Evolutionary conservation across 106 monocot genomes (phyloP), one percentile per base, ranked within the genome.

Genomic region (Platanthera guangdongensis): DNA sequence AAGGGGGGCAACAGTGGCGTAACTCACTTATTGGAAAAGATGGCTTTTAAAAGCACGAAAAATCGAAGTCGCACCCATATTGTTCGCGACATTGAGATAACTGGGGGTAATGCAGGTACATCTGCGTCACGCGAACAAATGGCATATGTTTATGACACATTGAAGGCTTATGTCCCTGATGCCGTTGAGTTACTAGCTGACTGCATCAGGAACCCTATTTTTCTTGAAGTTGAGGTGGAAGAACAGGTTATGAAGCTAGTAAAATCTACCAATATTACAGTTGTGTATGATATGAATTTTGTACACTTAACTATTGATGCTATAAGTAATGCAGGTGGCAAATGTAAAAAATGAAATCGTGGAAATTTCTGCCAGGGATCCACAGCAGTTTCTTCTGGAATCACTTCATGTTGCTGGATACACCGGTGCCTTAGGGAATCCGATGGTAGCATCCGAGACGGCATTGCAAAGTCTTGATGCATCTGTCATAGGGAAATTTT

Each of bases 1-100:
- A 82, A 73, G 0, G 51, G 51, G 45, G 79, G 86, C 68, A 85
- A 74, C 57, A 18, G 18, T 51, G 95, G 95, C 12, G 76, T 72
- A 46, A 86, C 86, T 3, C 90, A 88, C 79, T 76, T 95, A 55
- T 60, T 95, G 47, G 90, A 92, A 68, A 83, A 80, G 67, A 39
- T 95, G 81, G 81, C 95, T 32, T 95, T 90, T 77, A 95, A 92
- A 78, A 90, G 84, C 73, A 95, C 92, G 9, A 88, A 67, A 68
- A 86, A 90, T 30, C 83, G 88, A 51, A 85, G 77, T 39, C 81
- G 82, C 76, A 47, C 81, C 73, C 73, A 79, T 13, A 82, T 95
- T 80, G 81, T 95, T 18, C 84, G 45, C 16, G 87, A 92, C 28
- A 74, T 92, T 39, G 95, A 95, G 78, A 77, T 68, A 55, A 83